Conservation (phyloP, 352 stramenopile species). For the Phytopythium oedochilum region DNA sequence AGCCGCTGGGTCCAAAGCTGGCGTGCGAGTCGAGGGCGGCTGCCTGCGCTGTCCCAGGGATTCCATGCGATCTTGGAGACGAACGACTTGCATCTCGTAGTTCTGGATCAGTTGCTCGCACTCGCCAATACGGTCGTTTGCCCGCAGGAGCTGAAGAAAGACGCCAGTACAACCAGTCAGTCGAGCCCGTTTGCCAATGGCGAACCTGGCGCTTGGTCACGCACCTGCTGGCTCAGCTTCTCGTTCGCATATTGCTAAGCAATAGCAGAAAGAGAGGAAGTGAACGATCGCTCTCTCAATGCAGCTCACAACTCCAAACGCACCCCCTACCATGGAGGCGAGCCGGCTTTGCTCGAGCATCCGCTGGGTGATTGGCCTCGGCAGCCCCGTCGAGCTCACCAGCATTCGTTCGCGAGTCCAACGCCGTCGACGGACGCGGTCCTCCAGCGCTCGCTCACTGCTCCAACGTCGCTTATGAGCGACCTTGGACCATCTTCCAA, state of each 20-base stretch:
- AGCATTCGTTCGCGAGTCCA: constrained; percentile 63
- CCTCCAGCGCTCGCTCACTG: constrained; percentile 30
- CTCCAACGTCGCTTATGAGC: neutral
- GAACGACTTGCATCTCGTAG: constrained; percentile 46
- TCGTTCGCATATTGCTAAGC: constrained; percentile 49
- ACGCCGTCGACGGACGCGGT: constrained; percentile 38
- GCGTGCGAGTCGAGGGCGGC: constrained; percentile 13
- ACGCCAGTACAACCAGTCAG: neutral
- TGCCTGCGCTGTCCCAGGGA: constrained; percentile 19
- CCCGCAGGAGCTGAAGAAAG: constrained; percentile 24
- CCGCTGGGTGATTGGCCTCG: constrained; percentile 16
- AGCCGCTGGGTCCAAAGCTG: constrained; percentile 12
- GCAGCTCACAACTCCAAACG: neutral
- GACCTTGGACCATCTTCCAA: neutral
- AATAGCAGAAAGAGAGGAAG: neutral
- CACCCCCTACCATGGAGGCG: constrained; percentile 25
- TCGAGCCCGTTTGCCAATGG: neutral
- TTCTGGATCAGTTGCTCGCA: constrained; percentile 31
- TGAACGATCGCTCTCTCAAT: neutral
- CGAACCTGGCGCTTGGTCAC: neutral
- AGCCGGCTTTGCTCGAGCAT: constrained; percentile 29
- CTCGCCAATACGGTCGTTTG: constrained; percentile 44
- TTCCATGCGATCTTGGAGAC: constrained; percentile 27
- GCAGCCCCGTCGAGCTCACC: constrained; percentile 24
- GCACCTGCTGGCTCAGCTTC: constrained; percentile 63